Percentiles rank a stretch among this genome's conserved stretches.
Evolutionary conservation across 1,284 basidiomycete genomes (phyloP).

Genomic region (Irpex sp.): DNA sequence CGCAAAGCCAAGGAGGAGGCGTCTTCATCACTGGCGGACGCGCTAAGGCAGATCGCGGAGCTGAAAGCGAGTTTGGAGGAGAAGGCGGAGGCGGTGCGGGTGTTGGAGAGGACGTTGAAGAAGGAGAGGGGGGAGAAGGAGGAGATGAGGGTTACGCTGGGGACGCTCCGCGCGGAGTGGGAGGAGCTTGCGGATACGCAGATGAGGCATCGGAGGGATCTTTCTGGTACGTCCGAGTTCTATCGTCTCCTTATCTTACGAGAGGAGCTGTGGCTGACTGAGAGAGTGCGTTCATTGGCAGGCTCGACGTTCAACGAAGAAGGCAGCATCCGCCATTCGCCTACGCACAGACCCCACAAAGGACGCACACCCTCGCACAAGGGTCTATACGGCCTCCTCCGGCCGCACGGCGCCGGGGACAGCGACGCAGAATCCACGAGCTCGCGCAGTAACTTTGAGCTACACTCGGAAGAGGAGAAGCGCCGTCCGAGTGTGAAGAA

Average conservation of each 20-base stretch:
- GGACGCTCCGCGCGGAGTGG: slow-evolving; percentile 1
- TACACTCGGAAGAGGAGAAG: background rate
- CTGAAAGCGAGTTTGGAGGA: background rate
- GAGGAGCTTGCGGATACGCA: slow-evolving; percentile 1
- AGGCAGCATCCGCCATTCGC: background rate
- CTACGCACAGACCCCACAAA: background rate
- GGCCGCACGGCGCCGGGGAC: background rate
- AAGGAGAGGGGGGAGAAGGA: slow-evolving; percentile 3
- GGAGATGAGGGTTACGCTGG: slow-evolving; percentile 2
- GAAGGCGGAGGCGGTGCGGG: background rate
- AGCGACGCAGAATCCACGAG: slow-evolving; percentile 2
- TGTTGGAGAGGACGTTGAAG: background rate
- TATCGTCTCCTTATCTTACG: too few relatives aligned
- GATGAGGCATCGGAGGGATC: background rate
- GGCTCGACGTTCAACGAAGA: slow-evolving; percentile 1
- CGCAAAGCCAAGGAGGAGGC: background rate
- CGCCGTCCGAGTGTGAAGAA: background rate
- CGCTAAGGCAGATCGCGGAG: background rate
- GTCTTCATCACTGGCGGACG: background rate
- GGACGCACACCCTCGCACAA: background rate
- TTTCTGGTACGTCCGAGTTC: too few relatives aligned
- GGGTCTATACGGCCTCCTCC: slow-evolving; percentile 4
- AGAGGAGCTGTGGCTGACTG: too few relatives aligned
- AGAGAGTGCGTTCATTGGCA: too few relatives aligned
- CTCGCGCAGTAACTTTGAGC: slow-evolving; percentile 7